Evolutionary conservation across 371 early-diverging fungal species (phyloP).

Genomic region (Apophysomyces elegans): DNA sequence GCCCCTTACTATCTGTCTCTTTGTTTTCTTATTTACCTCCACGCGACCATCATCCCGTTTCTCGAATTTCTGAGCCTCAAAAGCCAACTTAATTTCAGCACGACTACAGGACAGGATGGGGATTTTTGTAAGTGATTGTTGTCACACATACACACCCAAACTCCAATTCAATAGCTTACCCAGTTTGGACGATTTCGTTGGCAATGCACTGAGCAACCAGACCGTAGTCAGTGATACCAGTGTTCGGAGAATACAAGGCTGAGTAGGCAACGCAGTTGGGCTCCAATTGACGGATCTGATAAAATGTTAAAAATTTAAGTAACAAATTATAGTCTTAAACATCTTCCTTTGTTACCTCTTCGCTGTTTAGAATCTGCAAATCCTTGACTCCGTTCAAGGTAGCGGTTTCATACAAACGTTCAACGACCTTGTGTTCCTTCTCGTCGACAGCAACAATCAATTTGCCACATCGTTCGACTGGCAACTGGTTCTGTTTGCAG

Average conservation of each 20-base stretch:
- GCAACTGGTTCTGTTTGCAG: slow-evolving; percentile 52
- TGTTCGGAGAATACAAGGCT: slow-evolving; percentile 55
- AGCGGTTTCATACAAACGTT: slow-evolving; percentile 44
- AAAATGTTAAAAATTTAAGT: not conserved
- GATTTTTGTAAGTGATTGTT: not conserved
- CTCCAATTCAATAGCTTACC: slow-evolving; percentile 25
- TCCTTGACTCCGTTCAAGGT: slow-evolving; percentile 52
- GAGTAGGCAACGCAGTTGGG: slow-evolving; percentile 55
- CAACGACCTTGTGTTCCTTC: slow-evolving; percentile 51
- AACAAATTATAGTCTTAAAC: not conserved
- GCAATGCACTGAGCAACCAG: slow-evolving; percentile 55
- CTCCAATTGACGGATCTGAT: slow-evolving; percentile 47
- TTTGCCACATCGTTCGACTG: slow-evolving; percentile 56
- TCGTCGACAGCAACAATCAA: slow-evolving; percentile 51
- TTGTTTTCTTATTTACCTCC: slow-evolving; percentile 14
- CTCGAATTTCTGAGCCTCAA: slow-evolving; percentile 51
- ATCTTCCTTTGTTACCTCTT: slow-evolving; percentile 33
- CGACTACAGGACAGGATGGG: slow-evolving; percentile 27
- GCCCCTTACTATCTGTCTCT: too few relatives aligned
- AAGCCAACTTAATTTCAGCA: slow-evolving; percentile 54
- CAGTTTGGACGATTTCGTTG: slow-evolving; percentile 49
- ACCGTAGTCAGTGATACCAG: slow-evolving; percentile 54
- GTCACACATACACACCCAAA: too few relatives aligned
- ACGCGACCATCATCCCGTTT: slow-evolving; percentile 43
- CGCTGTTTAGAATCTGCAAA: slow-evolving; percentile 46